phyloP scores from a whole-genome alignment of 306 rosid species.

The Quercus agrifolia region DNA sequence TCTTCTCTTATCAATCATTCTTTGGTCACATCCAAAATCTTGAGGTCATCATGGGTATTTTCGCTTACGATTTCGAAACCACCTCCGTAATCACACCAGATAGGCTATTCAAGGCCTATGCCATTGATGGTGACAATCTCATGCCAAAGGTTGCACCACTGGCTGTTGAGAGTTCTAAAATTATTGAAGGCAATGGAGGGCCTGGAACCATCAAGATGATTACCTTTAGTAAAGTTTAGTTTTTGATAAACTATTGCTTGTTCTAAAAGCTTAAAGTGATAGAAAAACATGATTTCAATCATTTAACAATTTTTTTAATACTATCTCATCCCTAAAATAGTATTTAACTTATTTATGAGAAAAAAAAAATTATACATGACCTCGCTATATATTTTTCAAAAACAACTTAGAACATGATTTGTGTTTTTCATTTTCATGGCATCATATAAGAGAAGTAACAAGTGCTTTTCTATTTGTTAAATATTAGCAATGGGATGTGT shows the following conservation, averaged over 20 bases:
- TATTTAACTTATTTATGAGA: too few species aligned
- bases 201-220: conserved; percentile 39
- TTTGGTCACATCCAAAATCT: not conserved
- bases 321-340: too few species aligned
- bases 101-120: conserved; percentile 26
- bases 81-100: conserved; percentile 25
- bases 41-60: conserved; percentile 32
- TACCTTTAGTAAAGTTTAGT: conserved; percentile 10
- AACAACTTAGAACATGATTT: not conserved
- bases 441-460: too few species aligned
- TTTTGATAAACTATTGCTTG: not conserved
- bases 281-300: not conserved
- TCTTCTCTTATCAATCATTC: not conserved
- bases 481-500: too few species aligned
- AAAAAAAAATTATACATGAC: not conserved
- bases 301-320: too few species aligned
- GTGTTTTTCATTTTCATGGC: too few species aligned
- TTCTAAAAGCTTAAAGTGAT: too few species aligned
- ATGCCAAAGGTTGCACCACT: conserved; percentile 22
- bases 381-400: not conserved
- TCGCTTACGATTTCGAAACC: conserved; percentile 6
- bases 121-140: conserved; percentile 18
- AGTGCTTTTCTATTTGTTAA: not conserved
- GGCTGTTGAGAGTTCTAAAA: conserved; percentile 9
- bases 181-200: conserved; percentile 38